Base-by-base conservation (phyloP, 495 filamentous ascomycete species). In the Penicillium cosmopolitanum region DNA sequence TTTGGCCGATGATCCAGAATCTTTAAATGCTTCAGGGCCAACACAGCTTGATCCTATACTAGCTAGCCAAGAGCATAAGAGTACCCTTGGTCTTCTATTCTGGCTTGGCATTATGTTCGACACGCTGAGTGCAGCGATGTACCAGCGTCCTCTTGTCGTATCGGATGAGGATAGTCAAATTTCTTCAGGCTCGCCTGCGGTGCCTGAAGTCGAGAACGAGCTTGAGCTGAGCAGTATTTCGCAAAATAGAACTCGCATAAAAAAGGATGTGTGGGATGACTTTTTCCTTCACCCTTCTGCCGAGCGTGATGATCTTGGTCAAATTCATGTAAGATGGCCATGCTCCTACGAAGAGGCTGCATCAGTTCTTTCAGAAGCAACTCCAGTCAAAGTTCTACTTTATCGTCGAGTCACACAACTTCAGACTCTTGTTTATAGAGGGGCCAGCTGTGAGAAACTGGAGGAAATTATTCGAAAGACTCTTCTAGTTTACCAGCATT, bases 71-170 rank as follows among this genome's bases (percentile, higher is more conserved):
- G 73, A 73, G 18, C 66, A 82, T 46, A 69, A 69, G 35, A 61
- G 62, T 16, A 82, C 79, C 0, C 60, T 81, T 6, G 66, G 72
- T 46, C 70, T 78, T 12, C 61, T 82, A 16, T 78, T 73, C 50
- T 82, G 79, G 79, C 68, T 82, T 11, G 77, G 72, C 0, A 62
- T 82, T 16, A 82, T 81, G 79, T 79, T 80, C 44, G 79, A 82
- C 51, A 82, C 79, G 0, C 56, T 80, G 18, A 78, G 75, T 33
- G 69, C 79, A 15, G 77, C 77, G n/a, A 80, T 80, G 69, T 67
- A 77, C 52, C 70, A 76, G 33, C 72, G 77, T 9, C 77, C 75
- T 5, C 57, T 77, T 3, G 75, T 77, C 13, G 72, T 82, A 5
- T 73, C 77, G 7, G 79, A 81, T 54, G 77, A 79, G 54, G 79